phyloP scores from a whole-genome alignment of 2,329 filamentous ascomycete genomes.

The Ceratocystis ficicola region DNA sequence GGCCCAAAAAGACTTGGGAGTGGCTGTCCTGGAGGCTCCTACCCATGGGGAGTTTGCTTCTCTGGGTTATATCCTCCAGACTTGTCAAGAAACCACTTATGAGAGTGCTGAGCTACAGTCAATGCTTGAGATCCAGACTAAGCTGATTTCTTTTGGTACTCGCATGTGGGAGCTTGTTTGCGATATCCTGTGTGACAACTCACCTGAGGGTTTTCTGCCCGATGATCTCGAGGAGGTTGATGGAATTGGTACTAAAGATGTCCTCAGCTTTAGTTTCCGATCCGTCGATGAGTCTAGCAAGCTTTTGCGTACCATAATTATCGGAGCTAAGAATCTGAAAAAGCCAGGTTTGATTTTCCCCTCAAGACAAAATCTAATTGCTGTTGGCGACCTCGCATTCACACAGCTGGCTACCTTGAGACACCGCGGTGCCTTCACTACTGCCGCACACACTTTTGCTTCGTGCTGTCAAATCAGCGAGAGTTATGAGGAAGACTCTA shows the following conservation, averaged over 20 bases:
- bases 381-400: slow-evolving; percentile 64
- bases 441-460: slow-evolving; percentile 78
- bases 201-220: slow-evolving; percentile 76
- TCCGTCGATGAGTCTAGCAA: slow-evolving; percentile 88
- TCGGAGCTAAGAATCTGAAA: slow-evolving; percentile 40
- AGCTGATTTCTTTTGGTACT: slow-evolving; percentile 42
- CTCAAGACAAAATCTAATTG: slow-evolving; percentile 44
- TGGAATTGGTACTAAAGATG: slow-evolving; percentile 70
- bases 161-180: slow-evolving; percentile 68
- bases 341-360: slow-evolving; percentile 37
- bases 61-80: slow-evolving; percentile 32
- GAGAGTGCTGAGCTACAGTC: slow-evolving; percentile 15
- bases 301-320: slow-evolving; percentile 52
- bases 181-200: slow-evolving; percentile 78
- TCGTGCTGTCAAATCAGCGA: slow-evolving; percentile 59
- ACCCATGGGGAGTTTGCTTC: slow-evolving; percentile 60
- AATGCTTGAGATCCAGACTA: slow-evolving; percentile 20
- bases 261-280: slow-evolving; percentile 89
- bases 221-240: slow-evolving; percentile 62
- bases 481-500: slow-evolving; percentile 31
- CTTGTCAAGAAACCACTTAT: slow-evolving; percentile 22
- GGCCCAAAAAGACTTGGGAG: slow-evolving; percentile 53
- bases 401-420: slow-evolving; percentile 69
- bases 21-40: slow-evolving; percentile 53
- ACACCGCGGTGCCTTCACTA: slow-evolving; percentile 86